Evolutionary conservation across 2,329 filamentous ascomycete species (phyloP).

Genomic region (Waltergamsia citrina): DNA sequence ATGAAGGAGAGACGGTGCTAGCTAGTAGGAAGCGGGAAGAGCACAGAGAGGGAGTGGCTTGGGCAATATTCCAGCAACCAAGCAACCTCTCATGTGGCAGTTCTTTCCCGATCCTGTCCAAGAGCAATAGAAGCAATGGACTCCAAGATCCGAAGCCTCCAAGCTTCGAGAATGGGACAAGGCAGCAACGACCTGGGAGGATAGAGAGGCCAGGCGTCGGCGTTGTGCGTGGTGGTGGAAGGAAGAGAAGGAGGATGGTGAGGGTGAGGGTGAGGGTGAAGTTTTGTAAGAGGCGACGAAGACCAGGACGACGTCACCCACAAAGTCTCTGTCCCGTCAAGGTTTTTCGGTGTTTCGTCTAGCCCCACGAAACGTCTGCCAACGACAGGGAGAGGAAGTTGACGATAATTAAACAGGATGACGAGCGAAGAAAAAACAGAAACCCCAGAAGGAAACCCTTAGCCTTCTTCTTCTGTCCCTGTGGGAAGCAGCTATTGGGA

Average conservation of each 20-base stretch:
- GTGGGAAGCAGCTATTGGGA: background rate
- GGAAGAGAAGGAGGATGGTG: background rate
- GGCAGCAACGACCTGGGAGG: background rate
- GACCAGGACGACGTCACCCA: background rate
- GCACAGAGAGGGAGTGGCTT: constrained; percentile 10
- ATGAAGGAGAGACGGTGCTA: constrained; percentile 1
- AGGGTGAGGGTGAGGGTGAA: background rate
- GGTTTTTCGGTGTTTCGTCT: background rate
- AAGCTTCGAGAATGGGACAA: background rate
- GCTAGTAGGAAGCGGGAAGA: constrained; percentile 5
- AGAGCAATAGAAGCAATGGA: too few species aligned
- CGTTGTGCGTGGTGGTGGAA: background rate
- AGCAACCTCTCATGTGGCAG: constrained; percentile 1
- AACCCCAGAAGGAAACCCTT: background rate
- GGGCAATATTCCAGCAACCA: constrained; percentile 31
- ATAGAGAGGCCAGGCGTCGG: background rate
- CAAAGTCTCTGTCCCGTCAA: background rate
- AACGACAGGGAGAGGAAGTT: too few species aligned
- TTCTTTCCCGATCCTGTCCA: too few species aligned
- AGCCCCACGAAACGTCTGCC: too few species aligned
- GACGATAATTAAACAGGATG: too few species aligned
- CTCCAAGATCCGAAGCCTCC: background rate
- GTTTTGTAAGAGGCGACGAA: background rate
- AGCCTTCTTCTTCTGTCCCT: background rate
- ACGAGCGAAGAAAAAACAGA: background rate